A percentile compares a stretch with the other conserved stretches of the same genome.
Evolutionary conservation across 1,139 yeast species (phyloP).

Genomic region (Debaryomyces robertsiae): DNA sequence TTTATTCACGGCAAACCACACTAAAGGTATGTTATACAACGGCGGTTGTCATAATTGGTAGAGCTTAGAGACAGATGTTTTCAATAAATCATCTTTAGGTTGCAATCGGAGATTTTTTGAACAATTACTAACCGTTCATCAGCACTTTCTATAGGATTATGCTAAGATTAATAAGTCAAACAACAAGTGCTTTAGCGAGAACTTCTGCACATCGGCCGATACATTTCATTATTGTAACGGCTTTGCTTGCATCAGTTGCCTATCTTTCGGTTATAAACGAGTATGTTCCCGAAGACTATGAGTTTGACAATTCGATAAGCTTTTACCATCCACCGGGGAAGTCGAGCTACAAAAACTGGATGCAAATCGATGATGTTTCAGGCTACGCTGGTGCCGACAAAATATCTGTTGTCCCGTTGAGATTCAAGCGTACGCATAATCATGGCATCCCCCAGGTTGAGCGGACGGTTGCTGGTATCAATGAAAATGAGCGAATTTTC

Average conservation of each 20-base stretch:
- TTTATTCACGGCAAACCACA: constrained; percentile 5
- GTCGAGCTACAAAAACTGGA: constrained; percentile 47
- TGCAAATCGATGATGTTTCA: constrained; percentile 34
- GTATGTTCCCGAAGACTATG: constrained; percentile 53
- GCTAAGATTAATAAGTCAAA: constrained; percentile 34
- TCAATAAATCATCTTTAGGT: too few species aligned
- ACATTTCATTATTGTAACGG: constrained; percentile 76
- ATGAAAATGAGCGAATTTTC: constrained; percentile 42
- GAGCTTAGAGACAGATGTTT: too few species aligned
- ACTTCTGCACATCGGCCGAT: constrained; percentile 84
- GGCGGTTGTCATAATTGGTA: neutral
- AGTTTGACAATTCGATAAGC: constrained; percentile 20
- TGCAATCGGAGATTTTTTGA: too few species aligned
- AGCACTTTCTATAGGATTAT: constrained; percentile 16
- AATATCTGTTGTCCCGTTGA: constrained; percentile 55
- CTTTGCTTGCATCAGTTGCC: constrained; percentile 77
- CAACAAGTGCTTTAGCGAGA: constrained; percentile 54
- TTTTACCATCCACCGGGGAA: constrained; percentile 49
- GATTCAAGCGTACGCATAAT: constrained; percentile 49
- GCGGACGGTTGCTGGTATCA: constrained; percentile 33
- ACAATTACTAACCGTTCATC: constrained; percentile 10
- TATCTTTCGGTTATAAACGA: constrained; percentile 83
- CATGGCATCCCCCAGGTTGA: constrained; percentile 35
- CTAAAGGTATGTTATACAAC: constrained; percentile 4
- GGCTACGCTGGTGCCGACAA: constrained; percentile 45